A percentile compares a stretch with the other conserved stretches of the same genome.
phyloP scores from a whole-genome alignment of 805 yeast species.

The Candida arabinofermentans region DNA sequence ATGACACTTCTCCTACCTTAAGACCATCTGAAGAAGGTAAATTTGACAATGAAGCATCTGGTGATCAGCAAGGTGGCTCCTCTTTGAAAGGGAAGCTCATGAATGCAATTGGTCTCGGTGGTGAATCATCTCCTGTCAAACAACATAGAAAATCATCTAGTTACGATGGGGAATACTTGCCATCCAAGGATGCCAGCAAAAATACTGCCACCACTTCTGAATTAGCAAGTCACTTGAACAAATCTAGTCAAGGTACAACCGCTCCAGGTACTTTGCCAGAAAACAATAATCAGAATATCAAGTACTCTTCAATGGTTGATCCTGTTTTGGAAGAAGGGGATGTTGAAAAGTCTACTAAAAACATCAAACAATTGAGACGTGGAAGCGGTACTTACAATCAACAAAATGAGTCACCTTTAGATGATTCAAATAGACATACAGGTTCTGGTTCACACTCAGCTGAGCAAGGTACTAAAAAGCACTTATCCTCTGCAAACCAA shows the following conservation, averaged over 20 bases:
- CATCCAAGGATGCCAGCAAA: slow-evolving; percentile 7
- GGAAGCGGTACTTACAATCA: not conserved
- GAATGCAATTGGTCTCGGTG: slow-evolving; percentile 1
- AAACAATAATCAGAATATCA: slow-evolving; percentile 13
- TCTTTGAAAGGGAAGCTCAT: slow-evolving; percentile 1
- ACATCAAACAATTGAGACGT: not conserved
- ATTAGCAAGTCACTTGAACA: slow-evolving; percentile 3
- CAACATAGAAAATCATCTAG: not conserved
- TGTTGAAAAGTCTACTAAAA: slow-evolving; percentile 6
- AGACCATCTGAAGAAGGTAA: slow-evolving; percentile 5
- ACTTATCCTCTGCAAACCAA: no score
- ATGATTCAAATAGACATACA: no score
- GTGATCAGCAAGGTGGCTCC: not conserved
- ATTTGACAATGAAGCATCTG: not conserved
- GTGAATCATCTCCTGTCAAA: not conserved
- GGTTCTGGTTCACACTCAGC: no score
- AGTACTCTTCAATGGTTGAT: slow-evolving; percentile 28
- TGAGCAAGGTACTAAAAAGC: no score
- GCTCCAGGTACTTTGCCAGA: slow-evolving; percentile 13
- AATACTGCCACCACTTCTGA: slow-evolving; percentile 9
- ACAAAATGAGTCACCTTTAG: not conserved
- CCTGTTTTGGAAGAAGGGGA: slow-evolving; percentile 20
- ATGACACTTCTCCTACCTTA: slow-evolving; percentile 15
- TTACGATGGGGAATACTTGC: not conserved
- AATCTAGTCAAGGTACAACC: no score